phyloP scores from a whole-genome alignment of 345 rosid species.

The Eucalyptus regnans region DNA sequence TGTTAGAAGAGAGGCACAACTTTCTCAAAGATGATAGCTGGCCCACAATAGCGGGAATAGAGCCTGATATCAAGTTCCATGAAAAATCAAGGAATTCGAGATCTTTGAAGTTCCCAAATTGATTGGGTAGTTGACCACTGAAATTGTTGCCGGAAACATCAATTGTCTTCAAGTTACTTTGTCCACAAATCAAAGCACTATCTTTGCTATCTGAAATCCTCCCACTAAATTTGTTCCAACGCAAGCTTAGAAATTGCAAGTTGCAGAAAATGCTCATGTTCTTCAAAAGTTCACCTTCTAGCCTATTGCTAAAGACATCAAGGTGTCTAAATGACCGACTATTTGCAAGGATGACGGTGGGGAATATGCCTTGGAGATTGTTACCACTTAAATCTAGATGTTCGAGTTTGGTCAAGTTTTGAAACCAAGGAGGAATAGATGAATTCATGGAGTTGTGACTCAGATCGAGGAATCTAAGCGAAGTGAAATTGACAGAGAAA shows the following conservation, averaged over 20 bases:
- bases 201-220: fast-evolving
- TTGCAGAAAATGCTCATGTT: fast-evolving
- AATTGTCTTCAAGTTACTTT: fast-evolving
- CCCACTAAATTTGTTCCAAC: fast-evolving
- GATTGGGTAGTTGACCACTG: not conserved
- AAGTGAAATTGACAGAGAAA: not conserved
- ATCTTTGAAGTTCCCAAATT: not conserved
- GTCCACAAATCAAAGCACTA: not conserved
- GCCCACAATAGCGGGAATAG: not conserved
- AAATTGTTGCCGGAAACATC: not conserved
- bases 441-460: not conserved
- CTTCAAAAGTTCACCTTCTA: not conserved
- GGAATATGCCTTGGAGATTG: fast-evolving
- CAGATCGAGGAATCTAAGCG: not conserved
- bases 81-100: not conserved
- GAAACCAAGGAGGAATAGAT: not conserved
- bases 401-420: not conserved
- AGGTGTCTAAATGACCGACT: fast-evolving
- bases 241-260: fast-evolving
- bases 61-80: not conserved
- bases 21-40: not conserved
- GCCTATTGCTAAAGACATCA: fast-evolving
- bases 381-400: not conserved
- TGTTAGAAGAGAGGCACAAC: not conserved
- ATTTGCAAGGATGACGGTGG: not conserved